Evolutionary conservation across 768 basidiomycete species (phyloP).

Genomic region (Tricholoma matsutake): DNA sequence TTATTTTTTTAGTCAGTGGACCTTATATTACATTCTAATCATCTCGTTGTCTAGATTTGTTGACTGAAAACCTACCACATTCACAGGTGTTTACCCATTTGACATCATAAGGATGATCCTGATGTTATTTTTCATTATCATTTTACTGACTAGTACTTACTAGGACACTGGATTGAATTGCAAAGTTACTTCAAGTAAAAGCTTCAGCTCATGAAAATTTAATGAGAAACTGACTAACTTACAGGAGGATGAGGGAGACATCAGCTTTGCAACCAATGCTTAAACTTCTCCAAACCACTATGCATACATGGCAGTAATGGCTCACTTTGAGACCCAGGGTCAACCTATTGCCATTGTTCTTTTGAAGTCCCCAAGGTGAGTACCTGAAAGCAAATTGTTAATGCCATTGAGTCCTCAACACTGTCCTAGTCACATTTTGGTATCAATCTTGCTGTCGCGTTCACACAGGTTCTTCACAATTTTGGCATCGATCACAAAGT

Average conservation of each 20-base stretch:
- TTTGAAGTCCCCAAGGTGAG: constrained; percentile 26
- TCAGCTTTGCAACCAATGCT: constrained; percentile 32
- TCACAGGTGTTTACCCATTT: too few species aligned
- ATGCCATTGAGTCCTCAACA: neutral
- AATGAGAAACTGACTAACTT: neutral
- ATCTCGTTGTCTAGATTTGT: too few species aligned
- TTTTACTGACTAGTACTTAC: neutral
- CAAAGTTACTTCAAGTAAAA: neutral
- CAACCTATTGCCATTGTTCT: constrained; percentile 20
- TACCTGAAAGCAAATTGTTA: neutral
- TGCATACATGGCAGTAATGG: constrained; percentile 24
- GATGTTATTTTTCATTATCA: too few species aligned
- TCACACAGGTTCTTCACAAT: constrained; percentile 23
- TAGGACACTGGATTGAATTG: neutral
- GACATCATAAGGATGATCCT: too few species aligned
- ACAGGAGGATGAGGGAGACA: constrained; percentile 26
- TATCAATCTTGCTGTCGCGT: constrained; percentile 24
- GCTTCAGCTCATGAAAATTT: neutral
- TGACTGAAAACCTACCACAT: too few species aligned
- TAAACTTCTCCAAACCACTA: constrained; percentile 36
- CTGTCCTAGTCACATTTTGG: constrained; percentile 23
- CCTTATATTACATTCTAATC: too few species aligned
- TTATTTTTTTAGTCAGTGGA: too few species aligned
- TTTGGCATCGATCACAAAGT: constrained; percentile 30
- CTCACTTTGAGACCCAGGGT: constrained; percentile 28